Percentiles rank a stretch among this genome's conserved stretches.
Evolutionary conservation across 2,329 filamentous ascomycete species (phyloP).

Genomic region (Penicillium corylophilum): DNA sequence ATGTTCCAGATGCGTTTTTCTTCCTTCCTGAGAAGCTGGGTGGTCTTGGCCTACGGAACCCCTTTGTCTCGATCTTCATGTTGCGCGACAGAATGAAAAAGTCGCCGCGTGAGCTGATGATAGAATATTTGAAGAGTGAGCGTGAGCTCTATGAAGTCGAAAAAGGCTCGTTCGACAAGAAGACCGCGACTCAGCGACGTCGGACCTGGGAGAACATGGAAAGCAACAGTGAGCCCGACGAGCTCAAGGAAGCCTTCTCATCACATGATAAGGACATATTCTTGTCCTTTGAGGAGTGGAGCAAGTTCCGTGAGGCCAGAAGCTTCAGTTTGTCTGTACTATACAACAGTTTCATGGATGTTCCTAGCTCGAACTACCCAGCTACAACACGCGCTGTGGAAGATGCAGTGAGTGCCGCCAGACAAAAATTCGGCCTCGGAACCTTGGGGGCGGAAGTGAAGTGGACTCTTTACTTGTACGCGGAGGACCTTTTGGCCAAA

Average conservation of each 20-base stretch:
- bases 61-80: conserved; percentile 45
- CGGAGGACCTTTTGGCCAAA: conserved; percentile 31
- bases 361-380: conserved; percentile 21
- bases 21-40: conserved; percentile 49
- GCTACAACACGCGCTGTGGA: conserved; percentile 22
- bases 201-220: background rate
- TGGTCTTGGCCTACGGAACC: conserved; percentile 49
- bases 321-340: conserved; percentile 14
- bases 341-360: conserved; percentile 27
- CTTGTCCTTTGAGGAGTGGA: conserved; percentile 39
- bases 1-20: conserved; percentile 49
- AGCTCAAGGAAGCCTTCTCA: conserved; percentile 6
- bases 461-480: conserved; percentile 41
- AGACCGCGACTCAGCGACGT: conserved; percentile 8
- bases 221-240: background rate
- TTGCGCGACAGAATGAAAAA: conserved; percentile 31
- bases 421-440: background rate
- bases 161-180: conserved; percentile 26
- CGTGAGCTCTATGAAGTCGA: conserved; percentile 17
- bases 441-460: conserved; percentile 8
- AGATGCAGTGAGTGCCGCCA: conserved; percentile 14
- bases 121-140: conserved; percentile 26
- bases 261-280: conserved; percentile 26
- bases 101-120: conserved; percentile 25
- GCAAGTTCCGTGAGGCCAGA: conserved; percentile 30